phyloP scores from a whole-genome alignment of 768 basidiomycete genomes.

The Lactarius deliciosus region DNA sequence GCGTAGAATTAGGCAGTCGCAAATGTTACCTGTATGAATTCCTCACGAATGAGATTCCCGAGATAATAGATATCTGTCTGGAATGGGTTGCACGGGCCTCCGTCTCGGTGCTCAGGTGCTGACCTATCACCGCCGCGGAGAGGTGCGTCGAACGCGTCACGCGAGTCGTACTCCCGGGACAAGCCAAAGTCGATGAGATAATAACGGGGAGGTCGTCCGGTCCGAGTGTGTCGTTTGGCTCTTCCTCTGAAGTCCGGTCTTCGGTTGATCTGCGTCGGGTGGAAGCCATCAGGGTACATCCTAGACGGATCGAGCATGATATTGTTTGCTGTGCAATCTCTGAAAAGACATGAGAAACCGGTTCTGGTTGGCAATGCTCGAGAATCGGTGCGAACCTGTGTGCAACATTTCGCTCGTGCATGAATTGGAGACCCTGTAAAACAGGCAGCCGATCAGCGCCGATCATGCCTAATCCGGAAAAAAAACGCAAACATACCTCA shows the following conservation, averaged over 20 bases:
- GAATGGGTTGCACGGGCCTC: constrained; percentile 30
- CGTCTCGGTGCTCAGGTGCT: constrained; percentile 32
- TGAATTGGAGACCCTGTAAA: constrained; percentile 32
- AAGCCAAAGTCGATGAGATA: constrained; percentile 37
- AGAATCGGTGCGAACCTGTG: constrained; percentile 25
- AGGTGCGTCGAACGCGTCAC: constrained; percentile 25
- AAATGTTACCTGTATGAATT: constrained; percentile 28
- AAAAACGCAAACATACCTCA: constrained; percentile 23
- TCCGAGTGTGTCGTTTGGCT: constrained; percentile 31
- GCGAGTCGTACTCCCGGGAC: constrained; percentile 30
- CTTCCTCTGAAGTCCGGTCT: constrained; percentile 15
- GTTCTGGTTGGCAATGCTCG: neutral
- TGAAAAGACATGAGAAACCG: neutral
- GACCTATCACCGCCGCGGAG: constrained; percentile 32
- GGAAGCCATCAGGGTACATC: constrained; percentile 22
- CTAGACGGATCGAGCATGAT: constrained; percentile 24
- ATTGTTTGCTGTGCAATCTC: constrained; percentile 23
- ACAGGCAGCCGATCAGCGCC: neutral
- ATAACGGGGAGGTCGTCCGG: constrained; percentile 33
- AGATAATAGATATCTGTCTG: constrained; percentile 33
- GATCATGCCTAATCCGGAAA: neutral
- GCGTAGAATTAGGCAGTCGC: neutral
- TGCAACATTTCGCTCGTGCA: constrained; percentile 31
- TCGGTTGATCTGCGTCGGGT: constrained; percentile 17
- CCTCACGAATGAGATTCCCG: constrained; percentile 30